Evolutionary conservation across 2,329 filamentous ascomycete genomes (phyloP), one percentile per base, ranked within the genome.

Genomic region (Alternaria panax): DNA sequence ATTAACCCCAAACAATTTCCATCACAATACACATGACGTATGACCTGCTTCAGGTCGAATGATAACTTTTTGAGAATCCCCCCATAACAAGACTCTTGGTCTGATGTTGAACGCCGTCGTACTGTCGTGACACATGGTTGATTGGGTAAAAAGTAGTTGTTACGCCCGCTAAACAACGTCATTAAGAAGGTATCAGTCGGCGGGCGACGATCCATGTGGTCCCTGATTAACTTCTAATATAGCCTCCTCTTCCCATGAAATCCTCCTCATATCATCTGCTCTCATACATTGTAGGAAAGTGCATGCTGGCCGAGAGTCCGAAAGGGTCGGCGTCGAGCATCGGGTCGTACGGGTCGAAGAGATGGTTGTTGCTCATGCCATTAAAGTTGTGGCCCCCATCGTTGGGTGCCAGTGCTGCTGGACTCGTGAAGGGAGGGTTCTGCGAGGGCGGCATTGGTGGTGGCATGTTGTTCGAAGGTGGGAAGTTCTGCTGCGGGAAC

Each of bases 251-350:
- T 64, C 38, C 42, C 43, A 30, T 57, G 42, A 38, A 41, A 32
- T 60, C 25, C 47, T 63, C 61, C 28, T 71, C 57, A 42, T 57
- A 68, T 62, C 54, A 79, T 72, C 76, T 70, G 57, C 79, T 75
- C 60, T 81, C 79, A 75, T 92, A 92, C 51, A 88, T 87, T 78
- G 90, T 91, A 11, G 93, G 93, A 72, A 97, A 97, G 66, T 94
- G 92, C 94, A 97, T 97, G 80, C 92, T 96, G 34, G 93, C 93
- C 59, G 91, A 94, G 52, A 97, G 83, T 12, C 93, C 93, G 72
- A 97, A 98, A 0, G 94, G 94, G 78, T 97, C 93, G 78, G 93
- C 92, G 75, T 97, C 93, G 48, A 96, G 83, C 80, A 93, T 92
- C 18, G 93, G 91, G 72, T 97, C 93, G 74, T 92, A 96, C 14